A percentile compares a stretch with the other conserved stretches of the same genome.
Conservation (phyloP, 306 rosid genomes). For the Biancaea sappan region DNA sequence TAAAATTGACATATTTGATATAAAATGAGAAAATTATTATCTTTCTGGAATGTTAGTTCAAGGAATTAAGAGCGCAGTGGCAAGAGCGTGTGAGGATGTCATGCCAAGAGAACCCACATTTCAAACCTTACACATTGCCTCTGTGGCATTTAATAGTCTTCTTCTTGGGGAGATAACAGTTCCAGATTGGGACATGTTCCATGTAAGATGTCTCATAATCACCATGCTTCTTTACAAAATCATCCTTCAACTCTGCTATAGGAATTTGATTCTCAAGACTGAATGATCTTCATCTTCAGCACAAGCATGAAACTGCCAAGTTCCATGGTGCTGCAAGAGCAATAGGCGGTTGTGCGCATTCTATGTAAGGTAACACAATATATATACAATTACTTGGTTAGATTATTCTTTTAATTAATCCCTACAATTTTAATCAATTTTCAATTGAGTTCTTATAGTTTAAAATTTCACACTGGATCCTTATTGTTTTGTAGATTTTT, state of each 20-base stretch:
- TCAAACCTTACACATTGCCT: conserved; percentile 73
- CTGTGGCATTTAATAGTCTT: conserved; percentile 76
- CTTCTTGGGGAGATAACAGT: conserved; percentile 73
- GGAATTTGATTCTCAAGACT: conserved; percentile 8
- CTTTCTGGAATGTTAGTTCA: conserved; percentile 45
- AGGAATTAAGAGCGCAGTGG: conserved; percentile 64
- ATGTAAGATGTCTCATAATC: conserved; percentile 43
- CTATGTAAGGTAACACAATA: conserved; percentile 63
- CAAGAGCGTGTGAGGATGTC: conserved; percentile 85
- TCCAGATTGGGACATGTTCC: conserved; percentile 89
- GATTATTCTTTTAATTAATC: no score
- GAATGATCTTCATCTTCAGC: conserved; percentile 43
- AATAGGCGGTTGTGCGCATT: conserved; percentile 77
- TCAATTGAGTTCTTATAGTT: no score
- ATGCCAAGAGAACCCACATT: conserved; percentile 74
- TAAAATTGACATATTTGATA: no score
- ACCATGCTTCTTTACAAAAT: background rate
- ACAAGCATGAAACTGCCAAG: conserved; percentile 70
- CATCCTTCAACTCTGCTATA: background rate
- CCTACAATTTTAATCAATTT: no score
- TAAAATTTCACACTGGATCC: no score
- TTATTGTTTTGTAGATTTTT: no score
- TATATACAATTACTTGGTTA: no score
- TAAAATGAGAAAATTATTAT: no score
- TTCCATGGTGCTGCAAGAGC: conserved; percentile 93